Evolutionary conservation across 2,329 filamentous ascomycete genomes (phyloP).

Genomic region (Hirsutella thompsonii): DNA sequence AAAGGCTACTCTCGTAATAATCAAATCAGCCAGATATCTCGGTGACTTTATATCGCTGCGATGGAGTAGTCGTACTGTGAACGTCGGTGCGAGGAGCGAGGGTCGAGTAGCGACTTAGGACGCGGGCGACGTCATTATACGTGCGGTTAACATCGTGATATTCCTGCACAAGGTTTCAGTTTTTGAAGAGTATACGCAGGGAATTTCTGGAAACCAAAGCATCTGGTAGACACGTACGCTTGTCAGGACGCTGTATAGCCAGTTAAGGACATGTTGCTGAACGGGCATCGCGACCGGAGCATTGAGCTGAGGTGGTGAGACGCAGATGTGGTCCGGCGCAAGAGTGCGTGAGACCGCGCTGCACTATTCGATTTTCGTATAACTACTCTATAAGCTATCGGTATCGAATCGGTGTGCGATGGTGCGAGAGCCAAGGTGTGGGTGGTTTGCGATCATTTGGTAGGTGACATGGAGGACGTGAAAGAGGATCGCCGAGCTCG

Average conservation of each 20-base stretch:
- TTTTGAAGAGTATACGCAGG: too few relatives aligned
- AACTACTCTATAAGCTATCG: too few relatives aligned
- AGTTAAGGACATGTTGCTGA: constrained; percentile 82
- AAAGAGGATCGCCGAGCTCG: too few relatives aligned
- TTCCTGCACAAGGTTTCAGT: too few relatives aligned
- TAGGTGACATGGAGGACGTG: too few relatives aligned
- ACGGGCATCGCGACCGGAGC: constrained; percentile 43
- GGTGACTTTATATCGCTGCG: background rate
- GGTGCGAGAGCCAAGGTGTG: too few relatives aligned
- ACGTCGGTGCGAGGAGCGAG: constrained; percentile 83
- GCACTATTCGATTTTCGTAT: too few relatives aligned
- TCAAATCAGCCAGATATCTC: background rate
- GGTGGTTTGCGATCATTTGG: too few relatives aligned
- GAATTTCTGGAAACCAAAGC: background rate
- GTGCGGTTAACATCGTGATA: constrained; percentile 88
- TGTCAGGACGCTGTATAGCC: constrained; percentile 85
- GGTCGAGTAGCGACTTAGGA: constrained; percentile 65
- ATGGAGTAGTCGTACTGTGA: constrained; percentile 55
- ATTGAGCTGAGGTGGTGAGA: background rate
- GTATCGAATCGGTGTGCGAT: too few relatives aligned
- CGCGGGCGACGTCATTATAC: constrained; percentile 81
- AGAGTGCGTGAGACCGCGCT: too few relatives aligned
- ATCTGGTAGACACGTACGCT: constrained; percentile 41
- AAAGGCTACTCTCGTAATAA: constrained; percentile 49
- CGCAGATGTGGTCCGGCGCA: background rate